Evolutionary conservation across 1,139 yeast genomes (phyloP).

Genomic region (Kluyveromyces sp.): DNA sequence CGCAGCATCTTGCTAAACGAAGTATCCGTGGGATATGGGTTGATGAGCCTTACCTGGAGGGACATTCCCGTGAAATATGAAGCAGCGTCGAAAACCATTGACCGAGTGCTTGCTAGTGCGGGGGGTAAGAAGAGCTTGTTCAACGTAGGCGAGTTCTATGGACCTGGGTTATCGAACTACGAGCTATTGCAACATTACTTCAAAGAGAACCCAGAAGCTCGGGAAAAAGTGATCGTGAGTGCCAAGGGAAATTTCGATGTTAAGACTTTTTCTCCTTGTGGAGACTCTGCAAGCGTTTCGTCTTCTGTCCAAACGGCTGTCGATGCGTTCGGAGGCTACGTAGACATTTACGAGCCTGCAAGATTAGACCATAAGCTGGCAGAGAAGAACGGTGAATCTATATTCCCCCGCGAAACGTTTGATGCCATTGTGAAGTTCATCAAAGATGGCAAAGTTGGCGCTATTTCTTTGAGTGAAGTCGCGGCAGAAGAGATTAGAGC

Average conservation of each 20-base stretch:
- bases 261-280: constrained; percentile 39
- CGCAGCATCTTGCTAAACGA: constrained; percentile 1
- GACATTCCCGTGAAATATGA: constrained; percentile 39
- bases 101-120: constrained; percentile 37
- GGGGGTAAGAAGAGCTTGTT: constrained; percentile 45
- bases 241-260: constrained; percentile 57
- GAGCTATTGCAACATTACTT: constrained; percentile 52
- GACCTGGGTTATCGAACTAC: constrained; percentile 46
- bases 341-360: constrained; percentile 61
- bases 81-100: constrained; percentile 38
- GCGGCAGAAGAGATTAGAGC: constrained; percentile 49
- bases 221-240: constrained; percentile 48
- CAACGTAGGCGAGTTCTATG: constrained; percentile 79
- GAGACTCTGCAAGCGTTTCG: constrained; percentile 42
- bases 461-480: constrained; percentile 67
- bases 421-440: constrained; percentile 46
- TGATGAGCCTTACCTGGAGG: constrained; percentile 46
- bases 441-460: constrained; percentile 52
- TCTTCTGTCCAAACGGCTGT: constrained; percentile 46
- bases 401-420: constrained; percentile 38
- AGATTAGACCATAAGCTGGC: constrained; percentile 50
- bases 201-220: constrained; percentile 45
- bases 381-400: constrained; percentile 18
- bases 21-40: constrained; percentile 29
- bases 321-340: constrained; percentile 40